phyloP scores from a whole-genome alignment of 352 stramenopile species.

The Phytophthora constricta region DNA sequence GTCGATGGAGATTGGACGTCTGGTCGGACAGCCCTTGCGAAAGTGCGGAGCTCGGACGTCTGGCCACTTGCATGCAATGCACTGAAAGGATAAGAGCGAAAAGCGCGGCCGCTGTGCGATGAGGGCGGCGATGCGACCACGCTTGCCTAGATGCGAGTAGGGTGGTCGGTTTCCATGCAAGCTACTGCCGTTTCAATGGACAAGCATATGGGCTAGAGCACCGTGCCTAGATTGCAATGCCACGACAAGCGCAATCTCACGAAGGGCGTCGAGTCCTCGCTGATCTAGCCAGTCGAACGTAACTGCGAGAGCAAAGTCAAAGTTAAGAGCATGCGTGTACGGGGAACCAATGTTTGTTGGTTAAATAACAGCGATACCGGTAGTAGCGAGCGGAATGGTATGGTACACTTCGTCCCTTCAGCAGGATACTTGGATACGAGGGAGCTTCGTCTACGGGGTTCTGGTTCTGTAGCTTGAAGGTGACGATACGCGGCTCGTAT shows the following conservation, averaged over 20 bases:
- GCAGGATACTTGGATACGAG: slow-evolving; percentile 17
- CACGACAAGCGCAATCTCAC: not conserved
- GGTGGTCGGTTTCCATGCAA: not conserved
- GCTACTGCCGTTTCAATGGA: too few relatives aligned
- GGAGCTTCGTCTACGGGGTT: slow-evolving; percentile 27
- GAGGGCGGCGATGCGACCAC: not conserved
- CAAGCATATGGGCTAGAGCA: too few relatives aligned
- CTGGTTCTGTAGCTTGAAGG: slow-evolving; percentile 30
- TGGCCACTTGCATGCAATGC: slow-evolving; percentile 10
- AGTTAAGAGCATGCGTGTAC: slow-evolving; percentile 23
- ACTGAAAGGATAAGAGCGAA: slow-evolving; percentile 14
- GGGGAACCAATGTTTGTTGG: slow-evolving; percentile 31
- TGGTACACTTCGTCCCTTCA: slow-evolving; percentile 41
- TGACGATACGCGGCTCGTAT: slow-evolving; percentile 13
- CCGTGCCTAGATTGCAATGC: too few relatives aligned
- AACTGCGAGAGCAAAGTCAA: slow-evolving; percentile 20
- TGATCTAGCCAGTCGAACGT: too few relatives aligned
- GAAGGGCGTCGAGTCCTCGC: too few relatives aligned
- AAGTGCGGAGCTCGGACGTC: slow-evolving; percentile 19
- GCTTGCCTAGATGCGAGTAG: not conserved
- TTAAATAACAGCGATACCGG: slow-evolving; percentile 59
- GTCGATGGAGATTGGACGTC: not conserved
- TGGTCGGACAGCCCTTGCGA: not conserved
- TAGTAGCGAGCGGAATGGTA: slow-evolving; percentile 35
- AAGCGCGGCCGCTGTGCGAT: not conserved